Evolutionary conservation across 108 stramenopile genomes (phyloP).

Genomic region (Phaeodactylum tricornutum): DNA sequence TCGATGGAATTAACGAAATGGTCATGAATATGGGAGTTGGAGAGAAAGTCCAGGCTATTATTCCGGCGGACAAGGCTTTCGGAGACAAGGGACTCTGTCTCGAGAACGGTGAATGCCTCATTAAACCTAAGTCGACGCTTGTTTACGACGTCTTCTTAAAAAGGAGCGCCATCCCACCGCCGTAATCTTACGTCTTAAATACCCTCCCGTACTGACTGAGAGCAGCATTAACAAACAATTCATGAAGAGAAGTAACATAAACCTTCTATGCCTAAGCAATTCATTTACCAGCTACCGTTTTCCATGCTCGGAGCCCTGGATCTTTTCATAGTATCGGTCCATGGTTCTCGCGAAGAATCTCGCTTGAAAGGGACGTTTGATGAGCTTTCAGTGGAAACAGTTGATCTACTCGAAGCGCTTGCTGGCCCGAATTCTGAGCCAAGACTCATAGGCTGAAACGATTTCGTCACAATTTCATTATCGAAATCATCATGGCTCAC

Average conservation of each 20-base stretch:
- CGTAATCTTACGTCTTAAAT: conserved; percentile 27
- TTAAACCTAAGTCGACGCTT: conserved; percentile 76
- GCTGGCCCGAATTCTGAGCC: too few species aligned
- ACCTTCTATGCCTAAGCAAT: background rate
- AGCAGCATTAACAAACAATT: background rate
- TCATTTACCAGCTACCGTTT: conserved; percentile 44
- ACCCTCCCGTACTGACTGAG: background rate
- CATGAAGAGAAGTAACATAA: background rate
- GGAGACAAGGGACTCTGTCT: conserved; percentile 78
- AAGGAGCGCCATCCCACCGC: conserved; percentile 73
- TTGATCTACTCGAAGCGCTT: too few species aligned
- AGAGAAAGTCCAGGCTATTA: conserved; percentile 80
- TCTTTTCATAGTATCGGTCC: conserved; percentile 34
- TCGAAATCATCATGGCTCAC: too few species aligned
- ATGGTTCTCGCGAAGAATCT: conserved; percentile 11
- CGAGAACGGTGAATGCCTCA: conserved; percentile 74
- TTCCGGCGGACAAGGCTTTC: conserved; percentile 68
- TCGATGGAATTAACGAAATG: conserved; percentile 70
- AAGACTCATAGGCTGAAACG: conserved; percentile 3
- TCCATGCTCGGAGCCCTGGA: conserved; percentile 37
- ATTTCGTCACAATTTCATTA: conserved; percentile 14
- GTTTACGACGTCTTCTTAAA: conserved; percentile 78
- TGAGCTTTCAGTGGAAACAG: background rate
- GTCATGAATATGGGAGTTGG: conserved; percentile 68
- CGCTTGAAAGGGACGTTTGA: background rate